A percentile compares a stretch with the other conserved stretches of the same genome.
phyloP scores from a whole-genome alignment of 129 eudicot genomes.

The Saposhnikovia divaricata region DNA sequence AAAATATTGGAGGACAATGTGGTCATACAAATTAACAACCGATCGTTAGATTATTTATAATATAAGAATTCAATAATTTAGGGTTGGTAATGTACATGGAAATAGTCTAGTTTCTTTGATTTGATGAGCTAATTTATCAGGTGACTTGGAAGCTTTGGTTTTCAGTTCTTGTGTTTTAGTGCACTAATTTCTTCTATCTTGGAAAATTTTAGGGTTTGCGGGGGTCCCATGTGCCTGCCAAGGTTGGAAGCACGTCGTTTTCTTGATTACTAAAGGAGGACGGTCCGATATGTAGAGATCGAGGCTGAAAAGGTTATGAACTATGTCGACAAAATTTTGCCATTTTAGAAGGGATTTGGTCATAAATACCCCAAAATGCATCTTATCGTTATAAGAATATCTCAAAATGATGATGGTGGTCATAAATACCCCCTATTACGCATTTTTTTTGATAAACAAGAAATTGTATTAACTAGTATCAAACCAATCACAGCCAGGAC shows the following conservation, averaged over 20 bases:
- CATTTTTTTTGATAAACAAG: too few species aligned
- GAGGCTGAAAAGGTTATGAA: neutral
- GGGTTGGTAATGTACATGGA: neutral
- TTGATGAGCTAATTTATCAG: constrained; percentile 1
- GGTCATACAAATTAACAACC: neutral
- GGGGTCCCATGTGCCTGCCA: neutral
- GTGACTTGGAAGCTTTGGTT: neutral
- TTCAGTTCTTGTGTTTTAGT: neutral
- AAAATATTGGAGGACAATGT: neutral
- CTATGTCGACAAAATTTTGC: neutral
- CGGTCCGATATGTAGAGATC: neutral
- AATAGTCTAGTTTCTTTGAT: neutral
- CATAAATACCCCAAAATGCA: too few species aligned
- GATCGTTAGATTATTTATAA: neutral
- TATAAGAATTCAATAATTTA: neutral
- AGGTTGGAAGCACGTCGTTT: neutral
- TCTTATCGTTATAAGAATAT: too few species aligned
- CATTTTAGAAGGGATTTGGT: too few species aligned
- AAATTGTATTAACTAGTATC: too few species aligned
- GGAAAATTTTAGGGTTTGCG: neutral
- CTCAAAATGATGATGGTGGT: too few species aligned
- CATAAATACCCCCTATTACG: too few species aligned
- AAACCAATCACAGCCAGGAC: too few species aligned
- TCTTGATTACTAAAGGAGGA: neutral
- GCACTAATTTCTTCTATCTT: neutral